phyloP scores from a whole-genome alignment of 805 yeast genomes.

The Candida ascalaphidarum region DNA sequence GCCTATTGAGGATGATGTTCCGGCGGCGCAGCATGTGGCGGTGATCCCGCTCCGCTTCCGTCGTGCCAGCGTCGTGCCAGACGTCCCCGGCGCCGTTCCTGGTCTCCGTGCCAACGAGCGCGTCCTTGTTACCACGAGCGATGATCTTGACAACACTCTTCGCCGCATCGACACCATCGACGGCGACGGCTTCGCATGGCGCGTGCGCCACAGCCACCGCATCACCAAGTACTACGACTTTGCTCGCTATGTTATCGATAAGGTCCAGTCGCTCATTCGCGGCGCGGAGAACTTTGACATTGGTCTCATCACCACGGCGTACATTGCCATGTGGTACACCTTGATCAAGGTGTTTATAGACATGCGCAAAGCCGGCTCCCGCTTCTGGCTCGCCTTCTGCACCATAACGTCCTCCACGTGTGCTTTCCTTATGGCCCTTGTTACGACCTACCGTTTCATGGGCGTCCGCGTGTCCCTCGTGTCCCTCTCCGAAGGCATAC shows the following conservation, averaged over 20 bases:
- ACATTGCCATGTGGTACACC: conserved; percentile 82
- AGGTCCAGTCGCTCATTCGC: conserved; percentile 37
- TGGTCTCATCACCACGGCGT: conserved; percentile 69
- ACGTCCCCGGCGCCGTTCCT: conserved; percentile 27
- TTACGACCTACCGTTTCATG: conserved; percentile 48
- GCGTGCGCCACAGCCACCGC: conserved; percentile 48
- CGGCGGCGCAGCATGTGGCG: conserved; percentile 38
- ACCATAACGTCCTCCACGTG: conserved; percentile 71
- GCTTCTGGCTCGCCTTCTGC: conserved; percentile 78
- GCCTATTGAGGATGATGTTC: conserved; percentile 33
- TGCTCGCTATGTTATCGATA: conserved; percentile 28
- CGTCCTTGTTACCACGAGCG: conserved; percentile 28
- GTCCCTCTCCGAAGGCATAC: conserved; percentile 82
- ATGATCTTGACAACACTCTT: conserved; percentile 15
- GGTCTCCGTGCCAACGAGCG: conserved; percentile 35
- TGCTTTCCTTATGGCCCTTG: conserved; percentile 71
- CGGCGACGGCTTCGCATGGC: conserved; percentile 49
- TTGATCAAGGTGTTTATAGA: conserved; percentile 65
- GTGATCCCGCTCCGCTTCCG: conserved; percentile 54
- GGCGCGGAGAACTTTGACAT: conserved; percentile 86
- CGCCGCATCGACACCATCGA: conserved; percentile 14
- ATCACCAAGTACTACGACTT: conserved; percentile 50
- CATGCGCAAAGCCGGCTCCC: conserved; percentile 73
- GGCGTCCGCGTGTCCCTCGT: conserved; percentile 59
- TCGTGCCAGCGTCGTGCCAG: conserved; percentile 36